Base-by-base conservation (phyloP, 2,329 filamentous ascomycete species). In the Fusarium continuum region DNA sequence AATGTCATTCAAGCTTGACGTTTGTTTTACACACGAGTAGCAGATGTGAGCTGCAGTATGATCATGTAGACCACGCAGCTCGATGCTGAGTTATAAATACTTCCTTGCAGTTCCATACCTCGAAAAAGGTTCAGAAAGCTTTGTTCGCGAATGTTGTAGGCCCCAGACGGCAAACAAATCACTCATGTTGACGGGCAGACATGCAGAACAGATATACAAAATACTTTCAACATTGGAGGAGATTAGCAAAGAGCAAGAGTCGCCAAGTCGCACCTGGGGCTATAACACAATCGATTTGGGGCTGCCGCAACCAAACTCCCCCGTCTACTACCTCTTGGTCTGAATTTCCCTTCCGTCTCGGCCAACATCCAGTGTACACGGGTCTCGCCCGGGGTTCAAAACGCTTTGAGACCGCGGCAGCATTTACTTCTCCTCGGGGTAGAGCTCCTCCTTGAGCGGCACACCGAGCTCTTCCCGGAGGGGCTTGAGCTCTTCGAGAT, bases 381-480 rank as follows among this genome's bases (percentile, higher is more conserved):
- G 55, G 52, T n/a, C 62, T 67, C 49, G 57, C 65, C 65, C 54
- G 50, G 56, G 47, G 54, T 54, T 65, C 55, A 61, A 56, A 64
- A 62, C 47, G 58, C 46, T 62, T 44, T 53, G 48, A 65, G 56
- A 50, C 61, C 40, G 45, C 28, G 48, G 31, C 34, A 71, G 60
- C 49, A 44, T 81, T 79, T 78, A 77, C 74, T 82, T 76, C 73
- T 78, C 76, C 76, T 88, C 85, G 58, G 94, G 93, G 82, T 93
- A 98, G 78, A 98, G 85, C 74, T 92, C 88, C 85, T 98, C 94
- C 85, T 95, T 96, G 73, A 97, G 86, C 69, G 87, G 83, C 73
- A 98, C 88, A 72, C 94, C 94, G 65, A 98, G 88, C 84, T 98
- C 94, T 85, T 96, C 92, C 74, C 93, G 90, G 74, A 98, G 85